Conservation (phyloP, 805 yeast species). For the Candida silvatica region DNA sequence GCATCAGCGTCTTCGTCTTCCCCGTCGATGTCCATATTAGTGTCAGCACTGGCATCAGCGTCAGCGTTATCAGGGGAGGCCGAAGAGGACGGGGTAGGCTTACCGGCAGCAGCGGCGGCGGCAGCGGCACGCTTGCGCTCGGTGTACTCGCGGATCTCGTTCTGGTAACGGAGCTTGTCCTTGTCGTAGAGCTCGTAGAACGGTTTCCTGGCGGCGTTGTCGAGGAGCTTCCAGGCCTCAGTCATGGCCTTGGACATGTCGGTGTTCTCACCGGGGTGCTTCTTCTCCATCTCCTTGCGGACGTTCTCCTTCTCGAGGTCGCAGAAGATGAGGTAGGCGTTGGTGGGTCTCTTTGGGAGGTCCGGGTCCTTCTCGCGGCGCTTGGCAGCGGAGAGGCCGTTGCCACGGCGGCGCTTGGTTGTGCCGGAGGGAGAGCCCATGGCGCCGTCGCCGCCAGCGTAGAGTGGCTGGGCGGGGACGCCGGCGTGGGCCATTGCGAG, state of each 20-base stretch:
- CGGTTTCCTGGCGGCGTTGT: conserved; percentile 61
- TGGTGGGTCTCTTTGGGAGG: conserved; percentile 82
- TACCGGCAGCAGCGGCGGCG: neutral
- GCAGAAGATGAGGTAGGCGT: conserved; percentile 82
- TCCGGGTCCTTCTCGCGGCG: conserved; percentile 62
- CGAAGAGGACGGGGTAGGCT: neutral
- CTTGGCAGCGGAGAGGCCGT: conserved; percentile 13
- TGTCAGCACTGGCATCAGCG: conserved; percentile 1
- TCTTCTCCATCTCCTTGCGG: conserved; percentile 45
- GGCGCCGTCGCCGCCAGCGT: neutral
- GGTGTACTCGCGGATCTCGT: conserved; percentile 50
- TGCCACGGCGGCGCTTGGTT: conserved; percentile 3
- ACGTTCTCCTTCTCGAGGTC: conserved; percentile 76
- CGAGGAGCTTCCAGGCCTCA: conserved; percentile 76
- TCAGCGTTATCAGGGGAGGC: conserved; percentile 2
- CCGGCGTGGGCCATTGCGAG: conserved; percentile 13
- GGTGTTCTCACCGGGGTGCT: conserved; percentile 38
- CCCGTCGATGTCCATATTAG: conserved; percentile 5
- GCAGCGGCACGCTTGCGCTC: conserved; percentile 14
- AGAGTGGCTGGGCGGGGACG: neutral
- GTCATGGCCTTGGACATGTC: conserved; percentile 76
- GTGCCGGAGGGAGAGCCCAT: conserved; percentile 10
- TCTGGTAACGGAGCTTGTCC: conserved; percentile 66
- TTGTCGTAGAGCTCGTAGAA: conserved; percentile 70
- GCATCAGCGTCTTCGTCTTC: conserved; percentile 6